Conservation (phyloP, 805 yeast genomes). For the Candida saitoana region DNA sequence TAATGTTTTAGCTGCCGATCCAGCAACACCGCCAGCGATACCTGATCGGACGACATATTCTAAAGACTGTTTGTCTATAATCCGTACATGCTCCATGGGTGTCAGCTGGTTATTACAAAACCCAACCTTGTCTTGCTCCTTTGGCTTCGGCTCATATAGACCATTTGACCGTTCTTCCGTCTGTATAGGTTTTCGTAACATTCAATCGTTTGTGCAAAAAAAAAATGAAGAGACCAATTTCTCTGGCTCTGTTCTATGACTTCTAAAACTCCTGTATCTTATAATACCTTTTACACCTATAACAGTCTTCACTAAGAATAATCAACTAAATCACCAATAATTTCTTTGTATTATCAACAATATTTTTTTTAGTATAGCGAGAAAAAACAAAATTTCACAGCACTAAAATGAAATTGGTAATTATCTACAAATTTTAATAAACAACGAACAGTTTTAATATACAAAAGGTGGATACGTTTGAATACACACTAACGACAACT, state of each 20-base stretch:
- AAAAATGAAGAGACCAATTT: background rate
- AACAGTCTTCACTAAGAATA: too few relatives aligned
- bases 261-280: background rate
- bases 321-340: too few relatives aligned
- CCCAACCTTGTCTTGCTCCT: background rate
- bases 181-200: background rate
- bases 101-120: constrained; percentile 27
- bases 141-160: background rate
- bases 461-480: background rate
- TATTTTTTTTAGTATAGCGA: too few relatives aligned
- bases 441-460: too few relatives aligned
- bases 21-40: constrained; percentile 92
- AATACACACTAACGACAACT: background rate
- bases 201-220: background rate
- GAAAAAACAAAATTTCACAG: too few relatives aligned
- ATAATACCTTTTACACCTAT: too few relatives aligned
- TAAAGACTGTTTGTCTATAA: constrained; percentile 62
- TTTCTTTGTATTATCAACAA: too few relatives aligned
- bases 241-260: background rate
- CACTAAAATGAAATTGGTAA: too few relatives aligned
- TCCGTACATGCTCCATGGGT: constrained; percentile 21
- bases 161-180: constrained; percentile 1
- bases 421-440: too few relatives aligned
- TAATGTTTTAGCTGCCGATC: constrained; percentile 91
- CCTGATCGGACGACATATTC: constrained; percentile 84